A percentile compares a stretch with the other conserved stretches of the same genome.
These are phyloP conservation scores for Penicillium crystallinum DNA, from an alignment of 495 filamentous ascomycete genomes.

Conservation along the genomic window DNA sequence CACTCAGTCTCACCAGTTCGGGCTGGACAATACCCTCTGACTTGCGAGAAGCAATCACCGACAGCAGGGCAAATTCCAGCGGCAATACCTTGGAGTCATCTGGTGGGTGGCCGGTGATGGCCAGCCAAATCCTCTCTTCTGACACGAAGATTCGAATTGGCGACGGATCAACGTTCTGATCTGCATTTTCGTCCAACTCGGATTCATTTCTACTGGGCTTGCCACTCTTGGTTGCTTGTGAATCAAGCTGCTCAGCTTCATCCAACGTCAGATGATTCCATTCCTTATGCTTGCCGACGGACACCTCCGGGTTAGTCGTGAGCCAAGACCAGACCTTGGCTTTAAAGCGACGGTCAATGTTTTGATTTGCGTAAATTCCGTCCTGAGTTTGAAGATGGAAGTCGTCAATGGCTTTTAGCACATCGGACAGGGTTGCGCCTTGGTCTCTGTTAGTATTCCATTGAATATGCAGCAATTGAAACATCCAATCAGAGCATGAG, in stretches of 20 bases:
- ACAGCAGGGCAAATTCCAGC: conserved; percentile 68
- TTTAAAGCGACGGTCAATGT: conserved; percentile 46
- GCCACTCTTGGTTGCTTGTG: not conserved
- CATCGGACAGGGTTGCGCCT: conserved; percentile 41
- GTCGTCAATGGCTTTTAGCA: conserved; percentile 32
- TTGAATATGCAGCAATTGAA: not conserved
- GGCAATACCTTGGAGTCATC: conserved; percentile 63
- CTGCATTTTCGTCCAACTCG: conserved; percentile 1
- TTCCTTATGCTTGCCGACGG: conserved; percentile 38
- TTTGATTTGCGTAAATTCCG: conserved; percentile 18
- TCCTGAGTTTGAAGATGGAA: conserved; percentile 35
- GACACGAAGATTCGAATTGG: conserved; percentile 51
- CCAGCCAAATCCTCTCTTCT: conserved; percentile 67
- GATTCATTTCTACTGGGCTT: not conserved
- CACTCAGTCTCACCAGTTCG: conserved; percentile 66
- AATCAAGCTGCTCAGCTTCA: conserved; percentile 34
- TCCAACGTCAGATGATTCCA: conserved; percentile 42
- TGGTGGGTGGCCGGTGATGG: conserved; percentile 72
- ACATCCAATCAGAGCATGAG: not conserved
- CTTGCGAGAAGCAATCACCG: conserved; percentile 71
- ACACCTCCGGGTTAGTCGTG: conserved; percentile 47
- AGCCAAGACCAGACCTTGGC: conserved; percentile 56
- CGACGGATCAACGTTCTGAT: conserved; percentile 5
- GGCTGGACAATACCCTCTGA: conserved; percentile 72
- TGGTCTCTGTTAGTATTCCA: conserved; percentile 8